Evolutionary conservation across 2,329 filamentous ascomycete species (phyloP).

Genomic region (Apiospora malaysiana): DNA sequence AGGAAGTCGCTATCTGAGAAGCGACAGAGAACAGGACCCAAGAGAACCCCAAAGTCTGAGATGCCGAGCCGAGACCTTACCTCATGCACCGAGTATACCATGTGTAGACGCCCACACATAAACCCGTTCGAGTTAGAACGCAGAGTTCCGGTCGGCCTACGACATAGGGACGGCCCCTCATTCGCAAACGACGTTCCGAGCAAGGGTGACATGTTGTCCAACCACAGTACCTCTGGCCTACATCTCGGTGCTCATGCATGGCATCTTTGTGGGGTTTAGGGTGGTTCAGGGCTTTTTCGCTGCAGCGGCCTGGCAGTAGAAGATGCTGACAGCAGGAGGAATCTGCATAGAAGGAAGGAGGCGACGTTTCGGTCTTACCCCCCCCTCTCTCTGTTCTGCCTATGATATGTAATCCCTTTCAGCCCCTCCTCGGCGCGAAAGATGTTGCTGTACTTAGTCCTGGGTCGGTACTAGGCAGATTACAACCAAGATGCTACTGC

Average conservation of each 20-base stretch:
- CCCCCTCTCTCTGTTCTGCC: neutral
- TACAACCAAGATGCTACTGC: neutral
- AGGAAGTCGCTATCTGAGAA: neutral
- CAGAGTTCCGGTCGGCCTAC: constrained; percentile 13
- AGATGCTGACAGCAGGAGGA: constrained; percentile 16
- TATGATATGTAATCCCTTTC: neutral
- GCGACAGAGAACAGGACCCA: neutral
- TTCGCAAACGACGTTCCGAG: constrained; percentile 10
- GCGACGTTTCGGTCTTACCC: neutral
- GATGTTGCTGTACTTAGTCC: neutral
- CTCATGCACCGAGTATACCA: constrained; percentile 1
- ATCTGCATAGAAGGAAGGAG: constrained; percentile 13
- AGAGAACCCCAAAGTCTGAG: neutral
- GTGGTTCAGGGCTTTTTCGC: neutral
- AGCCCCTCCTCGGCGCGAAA: neutral
- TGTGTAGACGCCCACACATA: neutral
- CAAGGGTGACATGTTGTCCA: constrained; percentile 11
- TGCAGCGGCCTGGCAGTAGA: constrained; percentile 12
- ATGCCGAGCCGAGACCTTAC: constrained; percentile 10
- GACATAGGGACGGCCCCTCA: constrained; percentile 8
- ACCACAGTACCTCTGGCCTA: constrained; percentile 5
- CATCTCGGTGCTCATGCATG: constrained; percentile 4
- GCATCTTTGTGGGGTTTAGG: constrained; percentile 13
- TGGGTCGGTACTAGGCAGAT: neutral
- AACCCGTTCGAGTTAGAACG: constrained; percentile 7